Base-by-base conservation (phyloP, 129 eudicot genomes). In the Artemisia tridentata region DNA sequence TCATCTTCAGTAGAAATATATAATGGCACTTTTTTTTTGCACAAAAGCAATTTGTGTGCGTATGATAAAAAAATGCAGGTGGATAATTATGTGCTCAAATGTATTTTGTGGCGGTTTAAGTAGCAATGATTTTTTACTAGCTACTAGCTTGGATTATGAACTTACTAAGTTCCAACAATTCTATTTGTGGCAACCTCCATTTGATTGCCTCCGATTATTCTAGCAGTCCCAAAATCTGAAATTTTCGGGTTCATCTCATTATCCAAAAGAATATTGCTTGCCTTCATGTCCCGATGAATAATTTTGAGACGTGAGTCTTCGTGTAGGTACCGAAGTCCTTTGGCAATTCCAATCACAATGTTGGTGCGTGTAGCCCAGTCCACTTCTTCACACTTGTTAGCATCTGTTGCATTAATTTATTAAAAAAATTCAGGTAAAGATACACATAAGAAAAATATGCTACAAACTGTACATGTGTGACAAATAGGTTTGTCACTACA, bases 211-310 rank as follows among this genome's bases (percentile, higher is more conserved):
- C 81, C 83, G 2, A 83, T 71, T 18, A 83, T 74, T 59, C 79
- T 71, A 53, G 91, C 91, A 48, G 83, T 80, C 20, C 91, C 91
- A 67, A 86, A 86, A 62, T 86, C 88, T 3, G 91, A 74, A 62
- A 86, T 86, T 59, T 83, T 86, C 0, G 88, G 67, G 52, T 83
- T 63, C 88, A 86, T 80, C 1, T 80, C 83, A 1, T 61, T 41
- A 17, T 80, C 91, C 52, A 86, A 21, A 16, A 83, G 72, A 43
- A 86, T 55, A 60, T 83, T 86, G 51, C 83, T 78, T 0, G 85
- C 69, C 56, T 85, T 79, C 67, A 85, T 49, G 47, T 81, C 86
- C 43, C 86, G 55, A 48, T 86, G 91, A 14, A 86, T 57, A 5
- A 86, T 80, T 55, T 72, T 74, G 3, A 82, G 80, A 27, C 87